A percentile compares a stretch with the other conserved stretches of the same genome.
Evolutionary conservation across 2,329 filamentous ascomycete genomes (phyloP).

Genomic region (Cryphonectria radicalis): DNA sequence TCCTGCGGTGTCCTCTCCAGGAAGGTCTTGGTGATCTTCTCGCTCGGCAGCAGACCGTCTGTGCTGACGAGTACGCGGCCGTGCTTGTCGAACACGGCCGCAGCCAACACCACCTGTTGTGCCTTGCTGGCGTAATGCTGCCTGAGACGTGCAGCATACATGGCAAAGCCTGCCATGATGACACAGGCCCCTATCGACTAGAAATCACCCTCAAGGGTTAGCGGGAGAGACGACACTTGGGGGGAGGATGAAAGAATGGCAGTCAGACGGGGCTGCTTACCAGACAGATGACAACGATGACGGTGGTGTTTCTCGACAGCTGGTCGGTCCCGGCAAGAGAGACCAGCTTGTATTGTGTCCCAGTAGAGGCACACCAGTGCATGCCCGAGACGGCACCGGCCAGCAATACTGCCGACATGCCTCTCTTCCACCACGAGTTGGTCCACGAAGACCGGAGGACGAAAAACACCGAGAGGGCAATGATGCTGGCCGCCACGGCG

Average conservation of each 20-base stretch:
- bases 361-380: slow-evolving; percentile 81
- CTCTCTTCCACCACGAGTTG: slow-evolving; percentile 76
- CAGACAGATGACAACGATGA: slow-evolving; percentile 74
- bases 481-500: slow-evolving; percentile 71
- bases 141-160: slow-evolving; percentile 57
- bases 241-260: neutral
- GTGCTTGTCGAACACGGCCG: slow-evolving; percentile 69
- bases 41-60: slow-evolving; percentile 69
- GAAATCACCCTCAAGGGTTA: neutral
- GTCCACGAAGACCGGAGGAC: slow-evolving; percentile 77
- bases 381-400: slow-evolving; percentile 80
- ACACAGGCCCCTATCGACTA: slow-evolving; percentile 66
- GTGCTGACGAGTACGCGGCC: slow-evolving; percentile 71
- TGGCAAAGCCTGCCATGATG: slow-evolving; percentile 59
- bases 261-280: slow-evolving; percentile 48
- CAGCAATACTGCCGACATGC: slow-evolving; percentile 67
- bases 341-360: slow-evolving; percentile 68
- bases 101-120: slow-evolving; percentile 62
- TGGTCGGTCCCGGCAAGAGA: slow-evolving; percentile 47
- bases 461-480: slow-evolving; percentile 78
- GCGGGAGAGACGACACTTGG: neutral
- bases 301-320: slow-evolving; percentile 65
- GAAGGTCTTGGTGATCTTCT: slow-evolving; percentile 80
- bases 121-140: slow-evolving; percentile 61
- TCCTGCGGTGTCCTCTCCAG: slow-evolving; percentile 67